Percentiles rank a stretch among this genome's conserved stretches.
Conservation (phyloP, 1,284 basidiomycete genomes). For the Apiotrichum montevideense region DNA sequence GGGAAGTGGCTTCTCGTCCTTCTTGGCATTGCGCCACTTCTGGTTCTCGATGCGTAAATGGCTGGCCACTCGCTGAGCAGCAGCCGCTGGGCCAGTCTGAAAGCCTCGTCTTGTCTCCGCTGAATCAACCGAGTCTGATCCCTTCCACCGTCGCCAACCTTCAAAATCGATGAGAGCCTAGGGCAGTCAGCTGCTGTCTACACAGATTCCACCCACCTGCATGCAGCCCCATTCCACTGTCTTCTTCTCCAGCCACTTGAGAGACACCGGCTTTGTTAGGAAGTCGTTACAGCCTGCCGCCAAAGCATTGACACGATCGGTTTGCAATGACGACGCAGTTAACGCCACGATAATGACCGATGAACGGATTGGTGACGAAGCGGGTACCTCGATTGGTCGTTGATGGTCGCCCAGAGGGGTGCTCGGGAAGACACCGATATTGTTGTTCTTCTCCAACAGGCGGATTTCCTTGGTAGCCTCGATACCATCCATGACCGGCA, state of each 20-base stretch:
- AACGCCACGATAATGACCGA: constrained; percentile 98
- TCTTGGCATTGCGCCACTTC: constrained; percentile 17
- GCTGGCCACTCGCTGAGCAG: constrained; percentile 37
- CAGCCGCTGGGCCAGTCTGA: constrained; percentile 36
- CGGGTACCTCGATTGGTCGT: constrained; percentile 17
- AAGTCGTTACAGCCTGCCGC: constrained; percentile 99
- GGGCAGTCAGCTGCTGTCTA: constrained; percentile 7
- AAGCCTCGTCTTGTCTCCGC: constrained; percentile 39
- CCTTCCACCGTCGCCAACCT: constrained; percentile 46
- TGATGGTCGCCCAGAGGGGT: constrained; percentile 56
- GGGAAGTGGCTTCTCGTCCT: constrained; percentile 19
- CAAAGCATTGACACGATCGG: constrained; percentile 89
- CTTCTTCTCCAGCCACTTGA: constrained; percentile 95
- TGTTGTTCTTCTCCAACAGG: constrained; percentile 65
- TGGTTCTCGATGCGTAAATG: constrained; percentile 40
- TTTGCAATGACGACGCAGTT: constrained; percentile 86
- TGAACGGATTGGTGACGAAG: constrained; percentile 66
- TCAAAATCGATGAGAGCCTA: constrained; percentile 49
- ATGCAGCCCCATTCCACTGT: constrained; percentile 89
- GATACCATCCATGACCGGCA: constrained; percentile 98
- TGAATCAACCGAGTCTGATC: constrained; percentile 23
- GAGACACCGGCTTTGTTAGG: constrained; percentile 91
- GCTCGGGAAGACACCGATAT: constrained; percentile 64
- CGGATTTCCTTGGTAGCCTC: constrained; percentile 95
- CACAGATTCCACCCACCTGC: constrained; percentile 34